A percentile compares a stretch with the other conserved stretches of the same genome.
These are phyloP conservation scores for Zymoseptoria pseudotritici DNA, from an alignment of 2,329 filamentous ascomycete species.

Conservation along the genomic window DNA sequence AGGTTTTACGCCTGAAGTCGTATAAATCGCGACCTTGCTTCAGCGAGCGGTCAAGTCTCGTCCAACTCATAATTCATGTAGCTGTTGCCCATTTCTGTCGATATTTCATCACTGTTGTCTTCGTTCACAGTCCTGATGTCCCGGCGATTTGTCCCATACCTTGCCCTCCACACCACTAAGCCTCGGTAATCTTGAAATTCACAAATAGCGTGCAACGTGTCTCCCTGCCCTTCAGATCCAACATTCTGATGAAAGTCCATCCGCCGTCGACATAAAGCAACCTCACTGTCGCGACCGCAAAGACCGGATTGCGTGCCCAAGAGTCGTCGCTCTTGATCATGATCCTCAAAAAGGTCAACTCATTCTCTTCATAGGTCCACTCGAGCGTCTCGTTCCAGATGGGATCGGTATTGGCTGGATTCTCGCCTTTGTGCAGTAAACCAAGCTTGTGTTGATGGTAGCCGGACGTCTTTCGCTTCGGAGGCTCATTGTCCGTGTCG, in stretches of 20 bases:
- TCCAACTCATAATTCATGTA: background rate
- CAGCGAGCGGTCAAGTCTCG: background rate
- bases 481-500: slow-evolving; percentile 40
- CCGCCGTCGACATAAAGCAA: slow-evolving; percentile 49
- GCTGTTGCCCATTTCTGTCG: background rate
- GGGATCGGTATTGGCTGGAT: slow-evolving; percentile 53
- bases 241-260: slow-evolving; percentile 58
- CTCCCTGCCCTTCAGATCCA: slow-evolving; percentile 58
- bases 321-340: slow-evolving; percentile 61
- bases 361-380: slow-evolving; percentile 62
- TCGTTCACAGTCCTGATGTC: background rate
- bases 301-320: slow-evolving; percentile 55
- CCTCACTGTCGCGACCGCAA: slow-evolving; percentile 55
- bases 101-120: background rate
- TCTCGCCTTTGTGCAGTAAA: slow-evolving; percentile 52
- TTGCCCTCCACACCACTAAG: background rate
- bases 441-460: slow-evolving; percentile 56
- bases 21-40: background rate
- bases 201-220: slow-evolving; percentile 56
- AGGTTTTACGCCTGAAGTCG: background rate
- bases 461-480: slow-evolving; percentile 54
- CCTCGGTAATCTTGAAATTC: slow-evolving; percentile 50
- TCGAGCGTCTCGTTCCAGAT: slow-evolving; percentile 60
- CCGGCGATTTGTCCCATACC: background rate
- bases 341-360: slow-evolving; percentile 57